Conservation (phyloP, 768 basidiomycete species). For the Clitopilus passeckerianus region DNA sequence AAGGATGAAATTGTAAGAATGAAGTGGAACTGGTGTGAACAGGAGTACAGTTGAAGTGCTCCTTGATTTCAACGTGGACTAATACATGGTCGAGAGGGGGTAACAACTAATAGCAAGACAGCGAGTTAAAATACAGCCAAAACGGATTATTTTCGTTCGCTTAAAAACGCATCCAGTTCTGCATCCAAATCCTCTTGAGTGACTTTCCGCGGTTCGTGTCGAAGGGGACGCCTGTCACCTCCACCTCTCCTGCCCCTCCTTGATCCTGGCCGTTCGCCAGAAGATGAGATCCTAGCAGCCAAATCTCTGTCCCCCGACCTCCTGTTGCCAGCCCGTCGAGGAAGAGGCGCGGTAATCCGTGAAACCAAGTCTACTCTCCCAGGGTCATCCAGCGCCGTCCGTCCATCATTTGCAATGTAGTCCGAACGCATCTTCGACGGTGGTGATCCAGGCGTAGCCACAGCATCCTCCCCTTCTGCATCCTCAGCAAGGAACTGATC, state of each 20-base stretch:
- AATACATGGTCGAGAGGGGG: background rate
- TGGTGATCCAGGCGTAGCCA: constrained; percentile 27
- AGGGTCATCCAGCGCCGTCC: constrained; percentile 55
- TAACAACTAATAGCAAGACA: background rate
- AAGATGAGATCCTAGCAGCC: constrained; percentile 11
- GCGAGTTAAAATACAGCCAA: background rate
- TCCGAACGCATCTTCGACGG: constrained; percentile 69
- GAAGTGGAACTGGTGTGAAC: too few species aligned
- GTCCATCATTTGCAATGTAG: constrained; percentile 45
- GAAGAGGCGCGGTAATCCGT: constrained; percentile 41
- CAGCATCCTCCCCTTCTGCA: constrained; percentile 13
- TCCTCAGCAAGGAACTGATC: constrained; percentile 61
- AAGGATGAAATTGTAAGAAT: too few species aligned
- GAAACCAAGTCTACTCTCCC: constrained; percentile 29
- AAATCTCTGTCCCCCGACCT: constrained; percentile 13
- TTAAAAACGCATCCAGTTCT: constrained; percentile 77
- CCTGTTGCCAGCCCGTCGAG: constrained; percentile 32
- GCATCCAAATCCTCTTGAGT: constrained; percentile 78
- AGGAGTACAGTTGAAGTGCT: background rate
- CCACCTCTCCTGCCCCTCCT: constrained; percentile 18
- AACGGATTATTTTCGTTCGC: constrained; percentile 32
- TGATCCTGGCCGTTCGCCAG: constrained; percentile 12
- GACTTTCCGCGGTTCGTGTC: constrained; percentile 39
- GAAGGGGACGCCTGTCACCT: constrained; percentile 30
- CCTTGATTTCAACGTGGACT: background rate